These are phyloP conservation scores for Colletotrichum lentis DNA, from an alignment of 2,329 filamentous ascomycete species.

Conservation along the genomic window DNA sequence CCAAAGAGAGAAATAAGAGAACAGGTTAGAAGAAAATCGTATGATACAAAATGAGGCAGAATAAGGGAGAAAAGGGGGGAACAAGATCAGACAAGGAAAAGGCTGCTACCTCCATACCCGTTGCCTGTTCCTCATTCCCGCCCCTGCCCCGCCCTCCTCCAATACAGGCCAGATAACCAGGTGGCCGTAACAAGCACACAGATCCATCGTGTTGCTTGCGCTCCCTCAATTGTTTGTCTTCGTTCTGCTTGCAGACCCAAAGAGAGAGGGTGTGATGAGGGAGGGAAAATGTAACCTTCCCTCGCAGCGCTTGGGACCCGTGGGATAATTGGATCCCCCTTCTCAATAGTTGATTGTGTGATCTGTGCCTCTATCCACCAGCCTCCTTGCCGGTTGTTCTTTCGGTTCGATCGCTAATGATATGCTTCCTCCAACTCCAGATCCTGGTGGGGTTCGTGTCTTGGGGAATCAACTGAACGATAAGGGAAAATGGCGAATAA, in stretches of 20 bases:
- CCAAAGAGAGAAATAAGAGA: conserved; percentile 10
- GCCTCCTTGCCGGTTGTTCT: not conserved
- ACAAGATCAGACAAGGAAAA: not conserved
- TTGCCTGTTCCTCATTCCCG: not conserved
- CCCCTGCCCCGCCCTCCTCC: not conserved
- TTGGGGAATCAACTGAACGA: conserved; percentile 6
- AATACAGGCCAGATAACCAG: conserved; percentile 10
- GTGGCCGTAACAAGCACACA: conserved; percentile 1
- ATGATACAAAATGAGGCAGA: conserved; percentile 26
- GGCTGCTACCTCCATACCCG: not conserved
- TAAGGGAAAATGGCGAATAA: not conserved
- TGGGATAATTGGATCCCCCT: conserved; percentile 7
- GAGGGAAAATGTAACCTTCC: not conserved
- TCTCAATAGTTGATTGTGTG: conserved; percentile 2
- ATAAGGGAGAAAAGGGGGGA: not conserved
- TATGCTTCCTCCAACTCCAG: conserved; percentile 12
- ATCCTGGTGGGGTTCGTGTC: conserved; percentile 2
- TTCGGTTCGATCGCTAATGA: not conserved
- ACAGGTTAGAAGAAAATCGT: conserved; percentile 3
- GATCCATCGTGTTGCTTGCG: not conserved
- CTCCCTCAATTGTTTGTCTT: not conserved
- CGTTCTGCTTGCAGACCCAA: not conserved
- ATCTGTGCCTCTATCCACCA: not conserved
- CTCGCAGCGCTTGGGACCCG: conserved; percentile 8
- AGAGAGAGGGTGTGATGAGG: not conserved